These are phyloP conservation scores for Verticillium nonalfalfae DNA, from an alignment of 2,329 filamentous ascomycete genomes.

Conservation along the genomic window DNA sequence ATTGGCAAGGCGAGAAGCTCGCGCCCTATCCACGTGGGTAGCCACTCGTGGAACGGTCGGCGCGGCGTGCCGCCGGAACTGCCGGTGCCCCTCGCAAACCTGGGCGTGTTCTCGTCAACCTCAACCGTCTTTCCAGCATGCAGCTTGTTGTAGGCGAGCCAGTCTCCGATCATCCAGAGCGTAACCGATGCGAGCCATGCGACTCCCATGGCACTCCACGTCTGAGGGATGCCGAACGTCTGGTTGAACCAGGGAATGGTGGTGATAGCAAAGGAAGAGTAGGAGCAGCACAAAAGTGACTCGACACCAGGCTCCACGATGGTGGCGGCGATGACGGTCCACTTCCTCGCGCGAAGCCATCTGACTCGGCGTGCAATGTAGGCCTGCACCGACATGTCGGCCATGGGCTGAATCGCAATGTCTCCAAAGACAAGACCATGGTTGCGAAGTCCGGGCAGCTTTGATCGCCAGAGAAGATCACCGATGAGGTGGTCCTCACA, in stretches of 20 bases:
- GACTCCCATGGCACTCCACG: slow-evolving; percentile 59
- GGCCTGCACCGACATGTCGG: slow-evolving; percentile 67
- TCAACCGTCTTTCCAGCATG: slow-evolving; percentile 69
- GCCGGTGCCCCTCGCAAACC: slow-evolving; percentile 54
- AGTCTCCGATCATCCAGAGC: slow-evolving; percentile 71
- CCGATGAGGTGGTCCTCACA: slow-evolving; percentile 97
- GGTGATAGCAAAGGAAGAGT: slow-evolving; percentile 73
- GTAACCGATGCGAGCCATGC: slow-evolving; percentile 62
- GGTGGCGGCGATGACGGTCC: slow-evolving; percentile 83
- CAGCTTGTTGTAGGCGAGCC: slow-evolving; percentile 64
- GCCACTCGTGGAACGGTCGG: slow-evolving; percentile 63
- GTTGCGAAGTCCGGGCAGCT: slow-evolving; percentile 60
- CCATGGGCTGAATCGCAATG: slow-evolving; percentile 83
- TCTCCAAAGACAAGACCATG: slow-evolving; percentile 83
- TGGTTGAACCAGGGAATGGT: slow-evolving; percentile 59
- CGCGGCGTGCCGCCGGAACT: slow-evolving; percentile 30
- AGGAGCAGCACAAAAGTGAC: slow-evolving; percentile 73
- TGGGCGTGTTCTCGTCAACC: slow-evolving; percentile 64
- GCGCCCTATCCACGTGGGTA: slow-evolving; percentile 76
- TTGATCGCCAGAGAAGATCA: slow-evolving; percentile 78
- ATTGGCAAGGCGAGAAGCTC: slow-evolving; percentile 81
- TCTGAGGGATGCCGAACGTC: slow-evolving; percentile 47
- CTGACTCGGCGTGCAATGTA: slow-evolving; percentile 78
- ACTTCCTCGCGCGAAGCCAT: slow-evolving; percentile 92
- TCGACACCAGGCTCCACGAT: slow-evolving; percentile 91